phyloP scores from a whole-genome alignment of 495 filamentous ascomycete species.

The Chaetomium fimeti region DNA sequence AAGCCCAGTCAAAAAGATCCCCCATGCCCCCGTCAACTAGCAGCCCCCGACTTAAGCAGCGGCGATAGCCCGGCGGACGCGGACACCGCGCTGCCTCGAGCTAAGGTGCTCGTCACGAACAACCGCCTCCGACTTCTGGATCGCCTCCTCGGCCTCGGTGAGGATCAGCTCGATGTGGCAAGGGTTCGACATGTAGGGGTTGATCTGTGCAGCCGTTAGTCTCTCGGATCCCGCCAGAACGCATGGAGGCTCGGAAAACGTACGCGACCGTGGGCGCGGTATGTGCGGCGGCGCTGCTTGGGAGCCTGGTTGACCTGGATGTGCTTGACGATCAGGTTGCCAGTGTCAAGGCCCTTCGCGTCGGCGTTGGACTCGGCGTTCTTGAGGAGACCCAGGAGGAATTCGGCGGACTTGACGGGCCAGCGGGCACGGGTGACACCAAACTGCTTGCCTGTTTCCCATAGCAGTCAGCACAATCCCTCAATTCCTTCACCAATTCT shows the following conservation, averaged over 20 bases:
- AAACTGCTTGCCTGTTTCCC: constrained; percentile 84
- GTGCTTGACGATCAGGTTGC: constrained; percentile 95
- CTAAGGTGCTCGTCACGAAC: constrained; percentile 65
- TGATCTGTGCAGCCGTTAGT: constrained; percentile 66
- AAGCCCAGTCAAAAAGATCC: constrained; percentile 40
- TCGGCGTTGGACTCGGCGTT: constrained; percentile 99
- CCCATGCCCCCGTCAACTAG: constrained; percentile 26
- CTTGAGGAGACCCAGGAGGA: constrained; percentile 93
- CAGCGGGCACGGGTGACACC: constrained; percentile 96
- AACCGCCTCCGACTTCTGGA: constrained; percentile 74
- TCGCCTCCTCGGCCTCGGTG: constrained; percentile 89
- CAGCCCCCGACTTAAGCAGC: constrained; percentile 58
- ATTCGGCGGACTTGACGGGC: constrained; percentile 98
- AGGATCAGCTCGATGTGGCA: constrained; percentile 99
- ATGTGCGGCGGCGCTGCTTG: constrained; percentile 95
- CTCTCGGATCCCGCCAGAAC: constrained; percentile 11
- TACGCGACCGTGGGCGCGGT: constrained; percentile 99
- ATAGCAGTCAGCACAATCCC: constrained; percentile 32
- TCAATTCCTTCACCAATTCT: neutral
- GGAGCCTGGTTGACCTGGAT: constrained; percentile 99
- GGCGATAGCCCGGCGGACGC: constrained; percentile 74
- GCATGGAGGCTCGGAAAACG: constrained; percentile 42
- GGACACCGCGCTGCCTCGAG: constrained; percentile 83
- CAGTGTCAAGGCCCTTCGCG: constrained; percentile 96
- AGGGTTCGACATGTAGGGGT: constrained; percentile 99